phyloP scores from a whole-genome alignment of 768 basidiomycete species.

The Mycena capillaripes region DNA sequence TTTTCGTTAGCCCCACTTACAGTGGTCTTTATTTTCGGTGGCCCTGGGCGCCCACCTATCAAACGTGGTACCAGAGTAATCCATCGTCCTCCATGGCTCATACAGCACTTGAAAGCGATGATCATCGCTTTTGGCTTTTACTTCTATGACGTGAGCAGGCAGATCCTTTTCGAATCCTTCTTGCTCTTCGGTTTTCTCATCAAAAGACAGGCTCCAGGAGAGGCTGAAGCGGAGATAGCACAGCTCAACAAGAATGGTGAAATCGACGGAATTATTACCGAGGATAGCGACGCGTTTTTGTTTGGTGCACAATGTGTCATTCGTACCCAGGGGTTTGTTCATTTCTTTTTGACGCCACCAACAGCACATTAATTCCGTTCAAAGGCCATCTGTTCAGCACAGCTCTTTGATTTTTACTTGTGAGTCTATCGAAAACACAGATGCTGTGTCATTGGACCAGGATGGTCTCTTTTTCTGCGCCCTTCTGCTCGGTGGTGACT shows the following conservation, averaged over 20 bases:
- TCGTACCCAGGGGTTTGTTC: background rate
- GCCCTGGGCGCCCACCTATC: background rate
- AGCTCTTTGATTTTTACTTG: background rate
- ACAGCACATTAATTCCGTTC: background rate
- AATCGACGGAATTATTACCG: constrained; percentile 13
- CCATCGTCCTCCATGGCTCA: background rate
- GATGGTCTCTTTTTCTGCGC: background rate
- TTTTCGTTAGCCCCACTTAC: background rate
- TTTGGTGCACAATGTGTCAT: background rate
- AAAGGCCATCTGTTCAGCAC: background rate
- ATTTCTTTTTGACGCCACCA: too few species aligned
- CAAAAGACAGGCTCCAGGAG: constrained; percentile 9
- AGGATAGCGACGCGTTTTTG: constrained; percentile 12
- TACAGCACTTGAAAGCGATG: background rate
- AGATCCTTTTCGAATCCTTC: background rate
- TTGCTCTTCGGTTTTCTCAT: background rate
- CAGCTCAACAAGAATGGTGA: background rate
- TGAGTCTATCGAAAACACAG: background rate
- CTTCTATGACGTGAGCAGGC: background rate
- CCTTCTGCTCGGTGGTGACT: constrained; percentile 10
- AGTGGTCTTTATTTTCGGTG: background rate
- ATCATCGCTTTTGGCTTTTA: background rate
- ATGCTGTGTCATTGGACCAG: background rate
- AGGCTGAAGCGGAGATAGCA: constrained; percentile 24
- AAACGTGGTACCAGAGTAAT: constrained; percentile 9